These are phyloP conservation scores for Clitocybe nebularis DNA, from an alignment of 1,284 basidiomycete genomes.

Conservation along the genomic window DNA sequence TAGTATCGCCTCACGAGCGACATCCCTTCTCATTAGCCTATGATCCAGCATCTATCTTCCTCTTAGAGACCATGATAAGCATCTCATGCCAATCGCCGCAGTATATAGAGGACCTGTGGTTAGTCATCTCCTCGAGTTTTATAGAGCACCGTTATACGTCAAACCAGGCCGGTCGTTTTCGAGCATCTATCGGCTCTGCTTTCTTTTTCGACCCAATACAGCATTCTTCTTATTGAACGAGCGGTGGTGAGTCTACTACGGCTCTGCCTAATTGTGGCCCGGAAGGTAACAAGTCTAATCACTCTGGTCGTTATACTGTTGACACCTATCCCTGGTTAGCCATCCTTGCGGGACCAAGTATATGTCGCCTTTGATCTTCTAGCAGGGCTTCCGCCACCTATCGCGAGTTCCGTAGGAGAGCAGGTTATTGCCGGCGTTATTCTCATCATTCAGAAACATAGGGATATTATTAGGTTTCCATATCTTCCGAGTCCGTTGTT, in stretches of 20 bases:
- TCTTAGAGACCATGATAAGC: conserved; percentile 92
- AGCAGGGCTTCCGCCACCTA: conserved; percentile 70
- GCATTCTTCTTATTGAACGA: conserved; percentile 90
- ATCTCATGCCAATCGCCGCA: conserved; percentile 74
- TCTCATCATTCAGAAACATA: conserved; percentile 73
- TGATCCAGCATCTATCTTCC: conserved; percentile 91
- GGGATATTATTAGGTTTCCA: conserved; percentile 62
- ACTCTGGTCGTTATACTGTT: not conserved
- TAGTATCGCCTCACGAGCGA: conserved; percentile 36
- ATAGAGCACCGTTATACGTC: not conserved
- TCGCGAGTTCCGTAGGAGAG: conserved; percentile 85
- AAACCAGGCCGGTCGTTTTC: conserved; percentile 81
- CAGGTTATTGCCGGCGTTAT: conserved; percentile 86
- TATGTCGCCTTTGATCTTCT: conserved; percentile 92
- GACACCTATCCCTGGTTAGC: conserved; percentile 34
- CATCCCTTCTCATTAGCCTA: conserved; percentile 67
- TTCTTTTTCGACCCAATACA: conserved; percentile 76
- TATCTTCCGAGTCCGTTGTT: conserved; percentile 1
- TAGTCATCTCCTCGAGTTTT: conserved; percentile 24
- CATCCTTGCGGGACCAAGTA: conserved; percentile 83
- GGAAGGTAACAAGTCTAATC: conserved; percentile 48
- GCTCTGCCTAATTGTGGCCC: conserved; percentile 75
- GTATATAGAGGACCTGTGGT: conserved; percentile 87
- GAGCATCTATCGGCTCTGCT: conserved; percentile 87
- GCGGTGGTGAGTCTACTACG: conserved; percentile 89